A percentile compares a stretch with the other conserved stretches of the same genome.
Conservation (phyloP, 768 basidiomycete genomes). For the Macrolepiota dolichaula region DNA sequence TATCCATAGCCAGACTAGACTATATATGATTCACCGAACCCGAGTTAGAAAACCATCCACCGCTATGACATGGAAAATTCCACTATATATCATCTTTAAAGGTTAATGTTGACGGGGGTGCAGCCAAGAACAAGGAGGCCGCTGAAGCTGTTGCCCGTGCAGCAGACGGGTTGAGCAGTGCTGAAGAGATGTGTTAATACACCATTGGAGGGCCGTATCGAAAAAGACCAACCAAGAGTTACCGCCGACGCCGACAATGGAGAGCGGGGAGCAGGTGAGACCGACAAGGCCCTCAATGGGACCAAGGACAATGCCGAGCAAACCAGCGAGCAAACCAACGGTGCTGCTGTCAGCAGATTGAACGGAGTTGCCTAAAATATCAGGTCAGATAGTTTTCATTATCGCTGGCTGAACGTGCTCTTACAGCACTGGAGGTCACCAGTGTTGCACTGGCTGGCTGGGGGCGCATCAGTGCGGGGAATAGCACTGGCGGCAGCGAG, state of each 20-base stretch:
- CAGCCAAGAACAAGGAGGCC: conserved; percentile 28
- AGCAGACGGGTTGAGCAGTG: conserved; percentile 27
- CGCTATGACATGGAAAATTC: no score
- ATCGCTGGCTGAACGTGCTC: neutral
- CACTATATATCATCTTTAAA: conserved; percentile 9
- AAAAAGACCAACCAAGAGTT: conserved; percentile 17
- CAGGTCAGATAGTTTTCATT: neutral
- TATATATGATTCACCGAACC: no score
- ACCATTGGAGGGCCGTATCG: neutral
- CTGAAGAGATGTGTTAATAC: conserved; percentile 8
- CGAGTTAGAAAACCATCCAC: no score
- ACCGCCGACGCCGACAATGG: conserved; percentile 22
- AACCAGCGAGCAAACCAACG: conserved; percentile 20
- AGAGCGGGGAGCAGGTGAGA: conserved; percentile 28
- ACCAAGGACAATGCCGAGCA: conserved; percentile 28
- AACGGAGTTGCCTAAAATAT: conserved; percentile 21
- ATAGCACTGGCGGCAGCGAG: conserved; percentile 24
- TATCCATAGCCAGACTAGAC: no score
- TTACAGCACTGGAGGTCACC: conserved; percentile 28
- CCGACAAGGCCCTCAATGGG: conserved; percentile 4
- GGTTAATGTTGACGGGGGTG: conserved; percentile 25
- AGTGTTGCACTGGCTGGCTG: conserved; percentile 24
- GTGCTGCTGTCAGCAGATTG: conserved; percentile 11
- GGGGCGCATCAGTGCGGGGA: conserved; percentile 15
- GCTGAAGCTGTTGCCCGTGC: conserved; percentile 25